Conservation (phyloP, 768 basidiomycete genomes). For the Hygrophorus pudorinus region DNA sequence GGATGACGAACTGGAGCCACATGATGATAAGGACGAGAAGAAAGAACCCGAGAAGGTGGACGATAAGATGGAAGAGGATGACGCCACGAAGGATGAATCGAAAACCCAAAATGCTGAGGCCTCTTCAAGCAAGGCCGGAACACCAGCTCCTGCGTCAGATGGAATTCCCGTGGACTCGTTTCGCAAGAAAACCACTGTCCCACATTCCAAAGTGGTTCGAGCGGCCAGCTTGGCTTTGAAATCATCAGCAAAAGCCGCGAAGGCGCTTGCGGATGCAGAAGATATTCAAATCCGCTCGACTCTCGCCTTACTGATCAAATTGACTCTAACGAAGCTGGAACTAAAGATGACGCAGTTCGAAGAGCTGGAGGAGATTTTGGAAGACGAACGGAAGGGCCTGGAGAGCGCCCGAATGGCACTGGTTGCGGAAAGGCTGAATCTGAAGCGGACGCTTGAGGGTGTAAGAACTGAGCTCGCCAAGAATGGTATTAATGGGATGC, state of each 20-base stretch:
- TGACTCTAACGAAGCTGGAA: conserved; percentile 81
- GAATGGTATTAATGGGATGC: conserved; percentile 25
- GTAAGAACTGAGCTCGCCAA: conserved; percentile 56
- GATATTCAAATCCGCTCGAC: conserved; percentile 70
- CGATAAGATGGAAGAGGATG: conserved; percentile 27
- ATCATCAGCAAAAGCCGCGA: conserved; percentile 81
- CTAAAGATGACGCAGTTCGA: conserved; percentile 94
- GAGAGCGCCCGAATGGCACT: conserved; percentile 77
- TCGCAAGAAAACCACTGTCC: conserved; percentile 31
- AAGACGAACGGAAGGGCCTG: conserved; percentile 78
- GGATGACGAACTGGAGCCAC: conserved; percentile 18
- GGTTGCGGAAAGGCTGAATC: conserved; percentile 63
- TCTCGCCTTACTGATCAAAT: conserved; percentile 77
- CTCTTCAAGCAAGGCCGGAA: conserved; percentile 15
- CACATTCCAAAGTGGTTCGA: conserved; percentile 68
- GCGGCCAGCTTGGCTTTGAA: conserved; percentile 84
- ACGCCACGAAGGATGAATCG: conserved; percentile 13
- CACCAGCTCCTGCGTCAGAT: conserved; percentile 19
- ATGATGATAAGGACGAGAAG: conserved; percentile 19
- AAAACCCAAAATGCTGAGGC: conserved; percentile 7
- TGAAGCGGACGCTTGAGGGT: conserved; percentile 64
- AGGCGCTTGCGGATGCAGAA: conserved; percentile 71
- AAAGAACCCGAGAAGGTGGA: conserved; percentile 39
- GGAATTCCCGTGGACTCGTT: conserved; percentile 39
- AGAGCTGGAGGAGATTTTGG: conserved; percentile 83